Base-by-base conservation (phyloP, 768 basidiomycete species). In the Podaxis sp. region DNA sequence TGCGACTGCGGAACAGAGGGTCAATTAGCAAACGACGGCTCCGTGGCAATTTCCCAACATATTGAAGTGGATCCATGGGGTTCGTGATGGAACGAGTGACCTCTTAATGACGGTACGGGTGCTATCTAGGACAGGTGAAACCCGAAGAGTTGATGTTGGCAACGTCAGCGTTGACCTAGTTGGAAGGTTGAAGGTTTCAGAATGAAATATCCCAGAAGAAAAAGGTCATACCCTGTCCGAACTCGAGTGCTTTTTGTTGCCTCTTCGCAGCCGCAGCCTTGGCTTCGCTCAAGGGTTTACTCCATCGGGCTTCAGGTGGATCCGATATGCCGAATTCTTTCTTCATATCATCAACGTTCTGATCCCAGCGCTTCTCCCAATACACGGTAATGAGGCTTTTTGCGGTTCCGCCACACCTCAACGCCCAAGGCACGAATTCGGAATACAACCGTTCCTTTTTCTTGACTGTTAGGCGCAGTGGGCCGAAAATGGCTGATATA, bases 291-390 rank as follows among this genome's bases (percentile, higher is more conserved):
- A 91, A 75, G 39, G 86, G 84, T 67, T 82, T 84, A 63, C 87
- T 82, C 85, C 90, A 92, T 65, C 78, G 80, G 55, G 87, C 85
- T 61, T 84, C 78, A 9, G 95, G 94, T 12, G 94, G 89, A 67
- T 93, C 88, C 85, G 86, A 88, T 15, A 96, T 83, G 8, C 95
- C 92, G 22, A 97, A 78, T 71, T 97, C 94, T 65, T 77, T 82
- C 77, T 93, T 89, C 77, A 99, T 81, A 54, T 94, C 92, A 1
- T 85, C 86, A 1, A 96, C 74, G 64, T 90, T 82, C 74, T 93
- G 87, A 57, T 85, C 85, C 96, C 96, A 99, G 58, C 95, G 79
- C 74, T 94, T 83, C 75, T 99, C 97, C 96, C 97, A 99, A 70
- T 96, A 96, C 1, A 99, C 89, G 1, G 90, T 90, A 57, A 98